Base-by-base conservation (phyloP, 2,329 filamentous ascomycete genomes). In the Talaromyces islandicus region DNA sequence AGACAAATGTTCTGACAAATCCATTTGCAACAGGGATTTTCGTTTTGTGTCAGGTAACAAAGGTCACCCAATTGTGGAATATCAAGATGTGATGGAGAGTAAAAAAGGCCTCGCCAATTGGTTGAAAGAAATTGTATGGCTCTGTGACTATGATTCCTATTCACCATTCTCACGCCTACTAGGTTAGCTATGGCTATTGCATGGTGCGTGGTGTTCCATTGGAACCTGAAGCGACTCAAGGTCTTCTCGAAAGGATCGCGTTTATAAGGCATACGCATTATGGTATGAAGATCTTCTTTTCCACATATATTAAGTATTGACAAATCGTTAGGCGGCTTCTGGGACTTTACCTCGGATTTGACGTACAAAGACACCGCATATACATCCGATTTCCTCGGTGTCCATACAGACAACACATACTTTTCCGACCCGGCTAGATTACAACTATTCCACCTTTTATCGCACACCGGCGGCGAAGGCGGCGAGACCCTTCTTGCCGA, bases 321-420 rank as follows among this genome's bases (percentile, higher is more conserved):
- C 61, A 64, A n/a, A 41, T 66, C 27, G n/a, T 24, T 7, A 58
- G 82, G 86, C 63, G 87, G 83, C 29, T 90, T 90, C 74, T 90
- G 87, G 79, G 93, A 97, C 75, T 97, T 97, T 73, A 90, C 90
- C 0, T 89, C 92, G 5, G 90, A 97, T 73, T 83, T 97, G 25
- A 88, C 91, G 29, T 88, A 88, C 70, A 92, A 92, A 65, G 92
- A 96, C 69, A 95, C 90, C 1, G 92, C 92, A 3, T 99, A 97
- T 77, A 97, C 93, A 1, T 91, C 89, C 67, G 81, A 94, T 56
- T 87, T 87, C 1, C 83, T 99, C 2, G 85, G 86, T 21, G 88
- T 90, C 0, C 94, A 99, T 74, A 97, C 93, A 1, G 94, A 99
- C 76, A 97, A 86, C 7, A 96, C 93, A 0, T 97, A 99, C 75